Evolutionary conservation across 148 eudicot genomes (phyloP).

Genomic region (Cornus suecica): DNA sequence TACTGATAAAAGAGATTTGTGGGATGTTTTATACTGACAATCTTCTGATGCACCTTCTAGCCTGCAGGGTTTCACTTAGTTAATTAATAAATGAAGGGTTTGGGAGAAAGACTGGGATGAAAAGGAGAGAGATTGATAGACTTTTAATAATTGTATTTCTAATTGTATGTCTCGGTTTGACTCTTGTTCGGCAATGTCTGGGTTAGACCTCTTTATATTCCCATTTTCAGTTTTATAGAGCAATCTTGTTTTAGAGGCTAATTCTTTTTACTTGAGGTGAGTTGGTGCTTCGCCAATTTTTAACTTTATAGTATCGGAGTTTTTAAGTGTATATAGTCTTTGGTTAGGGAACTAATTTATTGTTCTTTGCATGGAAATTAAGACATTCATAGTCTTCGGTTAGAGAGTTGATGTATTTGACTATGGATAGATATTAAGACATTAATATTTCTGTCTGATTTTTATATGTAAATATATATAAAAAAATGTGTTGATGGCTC

Average conservation of each 20-base stretch:
- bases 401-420: background rate
- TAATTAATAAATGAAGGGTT: too few species aligned
- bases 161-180: too few species aligned
- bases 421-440: too few species aligned
- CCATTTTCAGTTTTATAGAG: background rate
- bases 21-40: background rate
- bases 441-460: background rate
- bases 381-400: background rate
- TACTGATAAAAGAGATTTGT: background rate
- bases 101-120: background rate
- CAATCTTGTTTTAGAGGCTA: background rate
- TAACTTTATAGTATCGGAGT: background rate
- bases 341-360: background rate
- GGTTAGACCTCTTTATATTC: too few species aligned
- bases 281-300: background rate
- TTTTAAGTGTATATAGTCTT: too few species aligned
- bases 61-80: background rate
- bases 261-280: background rate
- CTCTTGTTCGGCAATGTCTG: too few species aligned
- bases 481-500: background rate
- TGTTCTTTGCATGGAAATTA: too few species aligned
- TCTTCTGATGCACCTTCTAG: background rate
- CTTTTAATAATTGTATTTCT: too few species aligned
- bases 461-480: too few species aligned
- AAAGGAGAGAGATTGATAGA: too few species aligned